These are phyloP conservation scores for Ogataea nitratoaversa DNA, from an alignment of 805 yeast species.

Conservation along the genomic window DNA sequence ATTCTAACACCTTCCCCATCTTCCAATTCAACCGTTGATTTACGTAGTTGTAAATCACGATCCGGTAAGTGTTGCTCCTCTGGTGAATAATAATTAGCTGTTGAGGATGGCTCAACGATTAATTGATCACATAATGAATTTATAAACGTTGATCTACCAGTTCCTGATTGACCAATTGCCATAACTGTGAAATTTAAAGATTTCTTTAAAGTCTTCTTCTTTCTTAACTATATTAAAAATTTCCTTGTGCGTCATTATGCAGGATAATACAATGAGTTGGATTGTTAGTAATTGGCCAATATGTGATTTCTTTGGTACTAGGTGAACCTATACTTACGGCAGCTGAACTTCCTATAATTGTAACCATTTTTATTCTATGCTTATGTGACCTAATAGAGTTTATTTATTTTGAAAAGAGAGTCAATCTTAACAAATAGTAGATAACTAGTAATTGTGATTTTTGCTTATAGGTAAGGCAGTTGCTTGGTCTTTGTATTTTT, in stretches of 20 bases:
- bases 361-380: slow-evolving; percentile 35
- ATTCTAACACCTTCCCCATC: slow-evolving; percentile 85
- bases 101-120: slow-evolving; percentile 69
- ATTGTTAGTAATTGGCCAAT: background rate
- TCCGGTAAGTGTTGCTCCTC: slow-evolving; percentile 48
- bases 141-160: slow-evolving; percentile 89
- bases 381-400: background rate
- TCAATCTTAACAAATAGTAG: too few relatives aligned
- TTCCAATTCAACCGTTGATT: slow-evolving; percentile 78
- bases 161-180: slow-evolving; percentile 85
- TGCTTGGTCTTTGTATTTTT: too few relatives aligned
- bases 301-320: slow-evolving; percentile 8
- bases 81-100: slow-evolving; percentile 31
- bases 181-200: slow-evolving; percentile 80
- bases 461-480: too few relatives aligned
- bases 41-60: slow-evolving; percentile 60
- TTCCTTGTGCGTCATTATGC: too few relatives aligned
- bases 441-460: background rate
- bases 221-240: slow-evolving; percentile 43
- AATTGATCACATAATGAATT: slow-evolving; percentile 87
- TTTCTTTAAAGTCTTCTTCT: slow-evolving; percentile 76
- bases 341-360: slow-evolving; percentile 47
- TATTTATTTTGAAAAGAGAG: background rate
- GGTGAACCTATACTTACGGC: slow-evolving; percentile 31
- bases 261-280: background rate